These are phyloP conservation scores for Curvularia hawaiiensis DNA, from an alignment of 2,329 filamentous ascomycete genomes.

Conservation along the genomic window DNA sequence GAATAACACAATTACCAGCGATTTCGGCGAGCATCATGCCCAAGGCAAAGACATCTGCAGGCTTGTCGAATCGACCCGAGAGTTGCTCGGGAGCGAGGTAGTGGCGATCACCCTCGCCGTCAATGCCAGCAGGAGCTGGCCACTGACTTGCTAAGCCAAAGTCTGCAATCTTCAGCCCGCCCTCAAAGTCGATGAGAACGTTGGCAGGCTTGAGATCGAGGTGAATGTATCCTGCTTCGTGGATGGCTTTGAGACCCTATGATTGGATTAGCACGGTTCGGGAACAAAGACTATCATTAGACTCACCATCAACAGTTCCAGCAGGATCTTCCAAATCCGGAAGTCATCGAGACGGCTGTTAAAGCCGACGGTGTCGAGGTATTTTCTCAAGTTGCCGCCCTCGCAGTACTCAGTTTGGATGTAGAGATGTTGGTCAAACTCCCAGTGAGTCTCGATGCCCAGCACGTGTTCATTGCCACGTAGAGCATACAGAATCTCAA, in stretches of 20 bases:
- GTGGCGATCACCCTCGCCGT: slow-evolving; percentile 92
- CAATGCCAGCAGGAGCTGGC: slow-evolving; percentile 76
- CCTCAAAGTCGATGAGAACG: slow-evolving; percentile 80
- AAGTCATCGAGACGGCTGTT: slow-evolving; percentile 94
- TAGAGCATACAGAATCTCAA: slow-evolving; percentile 76
- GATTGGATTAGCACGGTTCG: slow-evolving; percentile 30
- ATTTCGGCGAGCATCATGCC: slow-evolving; percentile 95
- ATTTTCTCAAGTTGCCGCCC: slow-evolving; percentile 86
- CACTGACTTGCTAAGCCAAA: slow-evolving; percentile 82
- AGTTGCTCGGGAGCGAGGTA: slow-evolving; percentile 96
- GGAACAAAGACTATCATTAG: neutral
- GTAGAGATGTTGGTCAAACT: slow-evolving; percentile 82
- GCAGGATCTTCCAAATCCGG: slow-evolving; percentile 95
- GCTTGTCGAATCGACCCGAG: slow-evolving; percentile 83
- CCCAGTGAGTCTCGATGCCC: slow-evolving; percentile 85
- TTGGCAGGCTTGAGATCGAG: slow-evolving; percentile 87
- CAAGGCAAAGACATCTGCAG: slow-evolving; percentile 91
- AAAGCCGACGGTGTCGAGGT: slow-evolving; percentile 79
- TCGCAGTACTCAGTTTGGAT: slow-evolving; percentile 98
- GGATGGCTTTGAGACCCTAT: slow-evolving; percentile 87
- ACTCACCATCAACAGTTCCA: slow-evolving; percentile 82
- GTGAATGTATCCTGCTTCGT: slow-evolving; percentile 84
- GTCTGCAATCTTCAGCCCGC: slow-evolving; percentile 82
- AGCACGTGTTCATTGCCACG: slow-evolving; percentile 84
- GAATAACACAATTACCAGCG: slow-evolving; percentile 89